Percentiles rank a stretch among this genome's conserved stretches.
Evolutionary conservation across 2,329 filamentous ascomycete genomes (phyloP).

Genomic region (Drechslerella dactyloides): DNA sequence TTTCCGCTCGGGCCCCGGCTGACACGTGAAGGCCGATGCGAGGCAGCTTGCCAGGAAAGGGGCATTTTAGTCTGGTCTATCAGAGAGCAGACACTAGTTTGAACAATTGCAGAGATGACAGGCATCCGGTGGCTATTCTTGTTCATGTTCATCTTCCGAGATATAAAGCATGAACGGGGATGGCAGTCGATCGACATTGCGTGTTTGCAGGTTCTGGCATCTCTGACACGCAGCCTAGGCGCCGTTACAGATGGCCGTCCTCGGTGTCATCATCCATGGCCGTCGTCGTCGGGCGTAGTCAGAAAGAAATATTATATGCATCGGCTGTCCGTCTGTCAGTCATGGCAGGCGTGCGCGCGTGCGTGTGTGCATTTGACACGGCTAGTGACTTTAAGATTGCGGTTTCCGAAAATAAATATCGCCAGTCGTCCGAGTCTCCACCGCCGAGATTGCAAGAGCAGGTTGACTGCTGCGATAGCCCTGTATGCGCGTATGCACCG

Average conservation of each 20-base stretch:
- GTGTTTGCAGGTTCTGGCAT: too few relatives aligned
- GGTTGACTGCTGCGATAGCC: neutral
- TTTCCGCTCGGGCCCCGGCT: conserved; percentile 46
- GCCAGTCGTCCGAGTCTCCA: conserved; percentile 2
- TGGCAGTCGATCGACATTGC: too few relatives aligned
- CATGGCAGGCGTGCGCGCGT: neutral
- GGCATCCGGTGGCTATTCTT: too few relatives aligned
- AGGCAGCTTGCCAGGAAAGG: conserved; percentile 39
- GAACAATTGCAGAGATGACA: too few relatives aligned
- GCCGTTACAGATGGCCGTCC: too few relatives aligned
- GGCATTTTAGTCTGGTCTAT: neutral
- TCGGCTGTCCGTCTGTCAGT: conserved; percentile 5
- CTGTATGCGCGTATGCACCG: neutral
- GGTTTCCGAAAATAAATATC: conserved; percentile 11
- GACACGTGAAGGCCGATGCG: conserved; percentile 47
- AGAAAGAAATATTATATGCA: neutral
- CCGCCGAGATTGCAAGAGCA: neutral
- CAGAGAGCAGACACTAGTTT: neutral
- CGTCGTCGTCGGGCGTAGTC: too few relatives aligned
- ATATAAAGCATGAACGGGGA: too few relatives aligned
- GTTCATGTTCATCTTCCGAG: too few relatives aligned
- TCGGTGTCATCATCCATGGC: too few relatives aligned
- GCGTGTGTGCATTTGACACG: neutral
- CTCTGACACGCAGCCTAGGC: too few relatives aligned
- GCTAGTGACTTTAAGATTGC: conserved; percentile 5